phyloP scores from a whole-genome alignment of 164 flowering plant species.

The Vitis rupestris region DNA sequence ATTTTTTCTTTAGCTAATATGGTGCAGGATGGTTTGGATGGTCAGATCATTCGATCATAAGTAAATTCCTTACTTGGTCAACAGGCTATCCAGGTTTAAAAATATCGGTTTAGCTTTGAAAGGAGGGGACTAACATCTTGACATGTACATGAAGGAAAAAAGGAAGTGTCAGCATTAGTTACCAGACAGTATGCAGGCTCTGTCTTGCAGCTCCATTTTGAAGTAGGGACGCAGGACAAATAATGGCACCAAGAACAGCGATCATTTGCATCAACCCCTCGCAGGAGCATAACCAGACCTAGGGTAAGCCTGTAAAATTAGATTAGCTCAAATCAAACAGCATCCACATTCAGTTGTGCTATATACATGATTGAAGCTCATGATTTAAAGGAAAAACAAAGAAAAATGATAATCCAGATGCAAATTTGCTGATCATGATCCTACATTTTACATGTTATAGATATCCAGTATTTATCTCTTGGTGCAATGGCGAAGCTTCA shows the following conservation, averaged over 20 bases:
- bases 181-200: slow-evolving; percentile 62
- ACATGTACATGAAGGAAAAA: background rate
- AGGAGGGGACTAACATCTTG: background rate
- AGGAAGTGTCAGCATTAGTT: slow-evolving; percentile 11
- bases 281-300: slow-evolving; percentile 66
- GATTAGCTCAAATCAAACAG: background rate
- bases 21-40: background rate
- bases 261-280: slow-evolving; percentile 74
- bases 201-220: slow-evolving; percentile 76
- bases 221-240: slow-evolving; percentile 79
- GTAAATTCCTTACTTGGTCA: too few relatives aligned
- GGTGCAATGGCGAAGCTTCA: background rate
- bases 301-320: slow-evolving; percentile 49
- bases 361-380: background rate
- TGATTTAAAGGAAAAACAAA: too few relatives aligned
- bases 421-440: background rate
- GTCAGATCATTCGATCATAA: background rate
- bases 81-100: background rate
- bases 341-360: background rate
- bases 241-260: slow-evolving; percentile 99
- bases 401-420: background rate
- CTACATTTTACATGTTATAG: background rate
- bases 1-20: background rate
- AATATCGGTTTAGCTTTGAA: background rate
- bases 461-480: background rate